Evolutionary conservation across 106 monocot genomes (phyloP), one percentile per base, ranked within the genome.

Genomic region (Acanthochlamys bracteata): DNA sequence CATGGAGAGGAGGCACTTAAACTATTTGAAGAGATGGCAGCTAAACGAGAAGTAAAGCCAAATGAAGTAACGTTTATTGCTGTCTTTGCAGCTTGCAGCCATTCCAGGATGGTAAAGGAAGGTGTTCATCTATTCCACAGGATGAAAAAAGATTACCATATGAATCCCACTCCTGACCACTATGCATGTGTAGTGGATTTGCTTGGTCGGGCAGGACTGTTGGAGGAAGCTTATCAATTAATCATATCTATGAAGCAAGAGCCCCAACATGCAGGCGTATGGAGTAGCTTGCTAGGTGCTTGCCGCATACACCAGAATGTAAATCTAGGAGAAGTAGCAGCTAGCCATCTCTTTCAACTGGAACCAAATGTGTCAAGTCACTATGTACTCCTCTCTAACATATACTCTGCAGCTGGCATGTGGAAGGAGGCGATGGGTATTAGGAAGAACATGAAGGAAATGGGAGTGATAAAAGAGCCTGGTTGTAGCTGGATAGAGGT

Each of bases 261-360:
- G 0, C 73, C n/a, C 14, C 55, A 79, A 20, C 68, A 65, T 42
- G 75, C 69, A 16, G 82, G 73, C 4, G 90, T 82, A 24, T 95
- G 94, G 94, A 84, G 90, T 62, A 95, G 90, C 55, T 71, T 95
- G 25, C 73, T 95, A 24, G 90, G 90, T 53, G 90, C 94, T 23
- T 90, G 90, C 60, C 75, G 82, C 8, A 41, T 90, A 14, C 84
- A 87, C 42, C 63, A 61, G 42, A 62, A 84, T 66, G 70, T 82
- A 17, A 57, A 54, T 40, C 70, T 95, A 7, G 84, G 86, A 17
- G 86, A 81, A 66, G 61, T 84, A 16, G 74, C 88, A 4, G 84
- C 90, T 21, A 66, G 69, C 17, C 72, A 82, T 75, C 76, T 95
- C 12, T 75, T 95, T 24, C 60, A 72, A 52, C 78, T 95, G 24